Percentiles rank a stretch among this genome's conserved stretches.
These are phyloP conservation scores for Orobanche coerulescens DNA, from an alignment of 257 asterid species.

Conservation along the genomic window DNA sequence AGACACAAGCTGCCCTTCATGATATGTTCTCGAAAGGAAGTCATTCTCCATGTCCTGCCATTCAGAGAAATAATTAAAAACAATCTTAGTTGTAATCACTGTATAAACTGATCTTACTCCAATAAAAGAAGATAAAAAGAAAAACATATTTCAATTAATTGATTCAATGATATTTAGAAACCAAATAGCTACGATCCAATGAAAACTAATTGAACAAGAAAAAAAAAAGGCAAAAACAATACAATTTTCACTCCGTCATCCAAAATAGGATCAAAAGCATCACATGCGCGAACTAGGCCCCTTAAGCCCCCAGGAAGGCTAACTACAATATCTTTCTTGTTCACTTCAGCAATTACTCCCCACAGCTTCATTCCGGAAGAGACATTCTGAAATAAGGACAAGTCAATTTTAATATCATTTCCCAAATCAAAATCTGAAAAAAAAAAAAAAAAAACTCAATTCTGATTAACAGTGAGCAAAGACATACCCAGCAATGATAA, in stretches of 20 bases:
- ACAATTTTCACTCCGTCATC: constrained; percentile 39
- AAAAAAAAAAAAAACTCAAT: neutral
- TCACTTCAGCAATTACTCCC: constrained; percentile 93
- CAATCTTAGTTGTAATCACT: neutral
- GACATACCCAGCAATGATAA: neutral
- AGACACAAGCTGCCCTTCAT: constrained; percentile 81
- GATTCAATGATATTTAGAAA: constrained; percentile 1
- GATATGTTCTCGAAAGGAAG: constrained; percentile 57
- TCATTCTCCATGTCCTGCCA: constrained; percentile 49
- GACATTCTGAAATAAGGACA: constrained; percentile 56
- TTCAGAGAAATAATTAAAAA: neutral
- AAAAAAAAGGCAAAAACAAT: constrained; percentile 8
- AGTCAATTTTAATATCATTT: neutral
- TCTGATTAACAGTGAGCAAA: neutral
- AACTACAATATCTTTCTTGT: constrained; percentile 79
- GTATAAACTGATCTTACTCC: neutral
- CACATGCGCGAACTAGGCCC: constrained; percentile 85
- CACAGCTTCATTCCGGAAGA: constrained; percentile 88
- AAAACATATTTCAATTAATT: neutral
- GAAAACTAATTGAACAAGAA: neutral
- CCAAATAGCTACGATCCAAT: neutral
- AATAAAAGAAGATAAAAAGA: neutral
- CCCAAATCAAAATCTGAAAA: neutral
- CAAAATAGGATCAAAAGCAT: constrained; percentile 57
- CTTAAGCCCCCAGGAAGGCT: constrained; percentile 96